Conservation (phyloP, 2,329 filamentous ascomycete genomes). For the Fusarium sp. region DNA sequence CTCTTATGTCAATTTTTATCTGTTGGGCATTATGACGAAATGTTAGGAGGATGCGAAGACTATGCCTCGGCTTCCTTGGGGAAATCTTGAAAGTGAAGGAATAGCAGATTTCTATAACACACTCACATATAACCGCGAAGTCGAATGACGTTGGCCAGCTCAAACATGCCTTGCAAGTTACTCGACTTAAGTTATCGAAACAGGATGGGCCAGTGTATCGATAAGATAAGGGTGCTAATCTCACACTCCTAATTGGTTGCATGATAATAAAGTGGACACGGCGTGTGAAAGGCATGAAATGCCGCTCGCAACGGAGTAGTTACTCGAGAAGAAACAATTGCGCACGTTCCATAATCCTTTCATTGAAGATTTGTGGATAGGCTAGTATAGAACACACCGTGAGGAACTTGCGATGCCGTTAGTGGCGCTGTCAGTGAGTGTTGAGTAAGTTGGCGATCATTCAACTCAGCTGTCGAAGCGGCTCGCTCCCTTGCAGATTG, state of each 20-base stretch:
- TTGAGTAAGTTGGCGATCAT: too few species aligned
- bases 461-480: not conserved
- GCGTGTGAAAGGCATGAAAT: not conserved
- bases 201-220: not conserved
- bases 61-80: accelerated
- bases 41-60: not conserved
- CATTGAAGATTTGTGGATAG: not conserved
- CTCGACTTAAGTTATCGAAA: not conserved
- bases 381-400: too few species aligned
- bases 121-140: too few species aligned
- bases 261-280: not conserved
- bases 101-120: too few species aligned
- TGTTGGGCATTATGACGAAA: not conserved
- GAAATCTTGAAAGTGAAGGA: not conserved
- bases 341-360: not conserved
- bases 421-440: not conserved
- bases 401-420: not conserved
- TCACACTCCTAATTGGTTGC: not conserved
- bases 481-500: not conserved
- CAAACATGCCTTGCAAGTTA: not conserved
- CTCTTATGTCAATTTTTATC: not conserved
- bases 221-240: not conserved
- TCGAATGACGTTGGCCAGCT: not conserved
- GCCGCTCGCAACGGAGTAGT: not conserved
- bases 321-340: not conserved